Conservation (phyloP, 305 asterid species). For the Solanum hybrid region DNA sequence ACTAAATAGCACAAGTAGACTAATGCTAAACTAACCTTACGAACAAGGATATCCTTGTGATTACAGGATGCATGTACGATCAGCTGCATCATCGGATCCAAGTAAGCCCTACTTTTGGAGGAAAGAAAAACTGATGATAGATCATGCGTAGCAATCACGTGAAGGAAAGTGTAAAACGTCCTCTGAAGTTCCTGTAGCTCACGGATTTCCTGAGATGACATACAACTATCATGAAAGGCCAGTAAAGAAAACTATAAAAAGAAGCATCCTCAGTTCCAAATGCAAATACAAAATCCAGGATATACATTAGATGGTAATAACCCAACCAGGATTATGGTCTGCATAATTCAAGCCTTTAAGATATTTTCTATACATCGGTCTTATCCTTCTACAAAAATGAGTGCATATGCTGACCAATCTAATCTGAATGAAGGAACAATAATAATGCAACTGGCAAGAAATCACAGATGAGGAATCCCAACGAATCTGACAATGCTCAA, state of each 20-base stretch:
- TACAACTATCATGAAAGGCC: conserved; percentile 4
- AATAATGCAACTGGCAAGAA: not conserved
- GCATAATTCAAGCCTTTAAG: not conserved
- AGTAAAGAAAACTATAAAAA: not conserved
- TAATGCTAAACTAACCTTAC: conserved; percentile 51
- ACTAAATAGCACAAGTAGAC: not conserved
- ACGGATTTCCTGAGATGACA: conserved; percentile 71
- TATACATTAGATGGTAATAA: not conserved
- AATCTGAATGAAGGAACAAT: not conserved
- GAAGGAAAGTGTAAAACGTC: conserved; percentile 65
- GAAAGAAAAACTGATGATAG: conserved; percentile 71
- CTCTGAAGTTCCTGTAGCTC: conserved; percentile 81
- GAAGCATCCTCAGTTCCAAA: not conserved
- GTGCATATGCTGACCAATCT: not conserved
- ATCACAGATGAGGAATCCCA: not conserved
- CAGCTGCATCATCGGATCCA: conserved; percentile 80
- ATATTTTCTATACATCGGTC: not conserved
- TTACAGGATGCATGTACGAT: conserved; percentile 55
- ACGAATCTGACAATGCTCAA: not conserved
- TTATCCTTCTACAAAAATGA: not conserved
- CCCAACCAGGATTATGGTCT: not conserved
- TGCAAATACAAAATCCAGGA: not conserved
- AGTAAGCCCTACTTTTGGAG: conserved; percentile 43
- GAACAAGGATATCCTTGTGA: conserved; percentile 63
- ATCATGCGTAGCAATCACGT: conserved; percentile 71